Conservation (phyloP, 2,329 filamentous ascomycete species). For the Fusarium hainanense region DNA sequence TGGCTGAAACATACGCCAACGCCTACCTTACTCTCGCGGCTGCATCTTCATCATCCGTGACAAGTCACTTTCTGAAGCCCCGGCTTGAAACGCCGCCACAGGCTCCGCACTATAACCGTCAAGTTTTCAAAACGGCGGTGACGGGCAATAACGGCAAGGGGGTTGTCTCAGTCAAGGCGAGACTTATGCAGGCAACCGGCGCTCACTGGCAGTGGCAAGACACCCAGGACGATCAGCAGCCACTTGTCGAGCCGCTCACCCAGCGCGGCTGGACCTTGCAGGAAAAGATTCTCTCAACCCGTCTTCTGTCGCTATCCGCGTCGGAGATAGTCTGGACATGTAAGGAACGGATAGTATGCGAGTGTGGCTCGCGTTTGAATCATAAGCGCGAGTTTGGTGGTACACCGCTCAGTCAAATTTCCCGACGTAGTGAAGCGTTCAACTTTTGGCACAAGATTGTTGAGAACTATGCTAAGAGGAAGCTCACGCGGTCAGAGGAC, state of each 20-base stretch:
- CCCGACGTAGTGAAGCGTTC: slow-evolving; percentile 33
- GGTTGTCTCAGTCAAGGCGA: slow-evolving; percentile 13
- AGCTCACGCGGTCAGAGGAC: slow-evolving; percentile 39
- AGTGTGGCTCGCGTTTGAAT: slow-evolving; percentile 43
- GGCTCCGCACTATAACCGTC: not conserved
- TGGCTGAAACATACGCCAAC: slow-evolving; percentile 32
- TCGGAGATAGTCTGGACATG: slow-evolving; percentile 37
- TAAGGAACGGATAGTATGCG: slow-evolving; percentile 37
- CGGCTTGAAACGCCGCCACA: not conserved
- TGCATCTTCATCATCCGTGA: slow-evolving; percentile 25
- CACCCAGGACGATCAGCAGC: slow-evolving; percentile 3
- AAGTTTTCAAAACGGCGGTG: not conserved
- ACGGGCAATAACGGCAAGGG: not conserved
- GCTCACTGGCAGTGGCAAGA: slow-evolving; percentile 35
- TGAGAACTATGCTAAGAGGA: slow-evolving; percentile 44
- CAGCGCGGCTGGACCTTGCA: slow-evolving; percentile 35
- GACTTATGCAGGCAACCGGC: slow-evolving; percentile 24
- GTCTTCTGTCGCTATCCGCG: slow-evolving; percentile 27
- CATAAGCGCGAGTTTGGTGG: slow-evolving; percentile 38
- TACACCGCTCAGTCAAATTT: slow-evolving; percentile 29
- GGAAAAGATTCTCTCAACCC: slow-evolving; percentile 29
- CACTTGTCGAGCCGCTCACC: slow-evolving; percentile 24
- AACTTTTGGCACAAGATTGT: slow-evolving; percentile 47
- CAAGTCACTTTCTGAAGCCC: slow-evolving; percentile 18
- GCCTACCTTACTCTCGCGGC: slow-evolving; percentile 35